phyloP scores from a whole-genome alignment of 1,139 yeast species.

The Saccharomyces uvarum region DNA sequence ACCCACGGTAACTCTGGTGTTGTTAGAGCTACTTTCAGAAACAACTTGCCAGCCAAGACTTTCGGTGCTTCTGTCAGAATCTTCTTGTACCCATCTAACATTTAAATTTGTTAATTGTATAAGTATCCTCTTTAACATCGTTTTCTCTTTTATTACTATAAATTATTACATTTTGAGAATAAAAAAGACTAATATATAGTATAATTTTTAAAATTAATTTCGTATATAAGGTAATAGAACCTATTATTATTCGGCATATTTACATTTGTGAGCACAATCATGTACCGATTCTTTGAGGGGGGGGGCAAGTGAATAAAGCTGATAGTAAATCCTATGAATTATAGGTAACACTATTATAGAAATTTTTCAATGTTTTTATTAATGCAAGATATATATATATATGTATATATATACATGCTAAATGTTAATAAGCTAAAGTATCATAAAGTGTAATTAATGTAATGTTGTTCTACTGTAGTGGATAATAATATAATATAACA shows the following conservation, averaged over 20 bases:
- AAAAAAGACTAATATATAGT: conserved; percentile 5
- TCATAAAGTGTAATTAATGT: neutral
- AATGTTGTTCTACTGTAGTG: neutral
- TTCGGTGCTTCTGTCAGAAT: conserved; percentile 99
- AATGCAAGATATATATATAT: neutral
- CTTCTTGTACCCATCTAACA: conserved; percentile 99
- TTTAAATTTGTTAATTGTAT: conserved; percentile 45
- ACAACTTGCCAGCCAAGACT: conserved; percentile 98
- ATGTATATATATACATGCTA: neutral
- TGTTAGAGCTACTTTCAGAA: conserved; percentile 98
- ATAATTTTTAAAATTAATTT: conserved; percentile 1
- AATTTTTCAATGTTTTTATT: neutral
- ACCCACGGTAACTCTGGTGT: conserved; percentile 98
- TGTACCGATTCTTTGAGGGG: no score
- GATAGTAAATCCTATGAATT: neutral
- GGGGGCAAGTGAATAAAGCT: neutral
- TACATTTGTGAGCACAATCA: no score
- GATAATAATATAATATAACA: neutral
- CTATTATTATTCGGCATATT: neutral
- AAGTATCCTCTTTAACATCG: conserved; percentile 1
- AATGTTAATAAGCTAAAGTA: neutral
- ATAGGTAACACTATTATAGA: neutral
- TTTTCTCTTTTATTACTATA: conserved; percentile 6
- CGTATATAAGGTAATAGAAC: neutral
- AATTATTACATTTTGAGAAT: conserved; percentile 4